A percentile compares a stretch with the other conserved stretches of the same genome.
Conservation (phyloP, 1,139 yeast species). For the Suhomyces bolitotheri region DNA sequence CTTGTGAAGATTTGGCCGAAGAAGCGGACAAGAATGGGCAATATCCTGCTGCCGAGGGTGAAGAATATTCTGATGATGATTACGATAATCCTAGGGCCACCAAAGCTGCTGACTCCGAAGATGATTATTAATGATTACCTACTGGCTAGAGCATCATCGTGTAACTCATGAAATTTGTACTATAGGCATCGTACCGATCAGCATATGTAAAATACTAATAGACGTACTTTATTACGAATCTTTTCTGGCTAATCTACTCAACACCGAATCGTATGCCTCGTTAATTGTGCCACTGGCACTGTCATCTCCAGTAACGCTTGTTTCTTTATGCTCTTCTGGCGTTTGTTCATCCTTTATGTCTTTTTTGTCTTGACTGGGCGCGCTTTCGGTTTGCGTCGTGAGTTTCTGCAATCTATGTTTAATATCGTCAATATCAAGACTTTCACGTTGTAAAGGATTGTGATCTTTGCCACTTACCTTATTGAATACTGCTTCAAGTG, state of each 20-base stretch:
- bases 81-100: slow-evolving; percentile 11
- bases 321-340: slow-evolving; percentile 2
- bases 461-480: slow-evolving; percentile 15
- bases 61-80: slow-evolving; percentile 43
- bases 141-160: slow-evolving; percentile 12
- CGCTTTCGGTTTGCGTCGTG: slow-evolving; percentile 2
- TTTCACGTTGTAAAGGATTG: slow-evolving; percentile 14
- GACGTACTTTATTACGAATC: slow-evolving; percentile 1
- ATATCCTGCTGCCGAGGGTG: slow-evolving; percentile 23
- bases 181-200: slow-evolving; percentile 6
- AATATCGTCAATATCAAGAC: slow-evolving; percentile 20
- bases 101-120: slow-evolving; percentile 17
- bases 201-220: slow-evolving; percentile 9
- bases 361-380: not conserved
- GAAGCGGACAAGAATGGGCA: slow-evolving; percentile 43
- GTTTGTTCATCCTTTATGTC: slow-evolving; percentile 4
- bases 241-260: slow-evolving; percentile 38
- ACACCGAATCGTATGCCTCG: slow-evolving; percentile 53
- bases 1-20: slow-evolving; percentile 92
- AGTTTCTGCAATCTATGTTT: slow-evolving; percentile 20
- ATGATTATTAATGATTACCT: slow-evolving; percentile 17
- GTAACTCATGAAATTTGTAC: slow-evolving; percentile 8
- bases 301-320: slow-evolving; percentile 7
- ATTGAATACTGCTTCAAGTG: slow-evolving; percentile 52
- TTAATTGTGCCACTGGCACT: slow-evolving; percentile 33